Base-by-base conservation (phyloP, 192 early-diverging fungal species). In the Gaertneriomyces sp. region DNA sequence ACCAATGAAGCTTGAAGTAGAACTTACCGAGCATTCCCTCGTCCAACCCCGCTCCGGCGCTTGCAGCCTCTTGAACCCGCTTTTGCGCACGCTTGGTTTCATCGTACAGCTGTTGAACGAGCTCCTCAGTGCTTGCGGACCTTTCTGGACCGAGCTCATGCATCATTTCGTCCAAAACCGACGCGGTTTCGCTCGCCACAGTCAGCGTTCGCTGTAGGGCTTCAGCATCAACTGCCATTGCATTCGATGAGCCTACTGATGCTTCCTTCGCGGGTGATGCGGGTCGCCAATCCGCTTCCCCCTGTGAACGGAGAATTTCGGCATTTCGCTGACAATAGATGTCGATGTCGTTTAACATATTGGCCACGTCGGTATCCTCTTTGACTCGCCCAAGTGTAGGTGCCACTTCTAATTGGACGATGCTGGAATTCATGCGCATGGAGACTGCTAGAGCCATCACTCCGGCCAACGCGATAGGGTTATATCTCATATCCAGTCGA, bases 361-460 rank as follows among this genome's bases (percentile, higher is more conserved):
- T 55, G 9, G 72, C 66, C n/a, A 74, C 45, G 10, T 68, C 66
- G 8, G 46, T 41, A 51, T 68, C 51, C 16, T 73, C 65, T 58
- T 68, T 12, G 20, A 58, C 45, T 20, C 7, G 4, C 52, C 12
- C 43, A 42, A 57, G 41, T 11, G n/a, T 20, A 45, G 69, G 74
- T 3, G 63, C 66, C 55, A 95, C 68, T 58, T 93, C 90, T 42
- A 95, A 68, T 60, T 80, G 84, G 17, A 85, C 84, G 49, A 95
- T 66, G 50, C 85, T 86, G 45, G 76, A 69, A 72, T 92, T 95
- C 70, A 91, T 85, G 59, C 88, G 87, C 41, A 94, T 79, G n/a
- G 87, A 87, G 7, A 85, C 88, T 4, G 89, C 78, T n/a, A 95
- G 74, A 4, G 92, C 90, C 81, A 91, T 87, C 8, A 91, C 71